phyloP scores from a whole-genome alignment of 192 early-diverging fungal genomes.

The Umbelopsis vinacea region DNA sequence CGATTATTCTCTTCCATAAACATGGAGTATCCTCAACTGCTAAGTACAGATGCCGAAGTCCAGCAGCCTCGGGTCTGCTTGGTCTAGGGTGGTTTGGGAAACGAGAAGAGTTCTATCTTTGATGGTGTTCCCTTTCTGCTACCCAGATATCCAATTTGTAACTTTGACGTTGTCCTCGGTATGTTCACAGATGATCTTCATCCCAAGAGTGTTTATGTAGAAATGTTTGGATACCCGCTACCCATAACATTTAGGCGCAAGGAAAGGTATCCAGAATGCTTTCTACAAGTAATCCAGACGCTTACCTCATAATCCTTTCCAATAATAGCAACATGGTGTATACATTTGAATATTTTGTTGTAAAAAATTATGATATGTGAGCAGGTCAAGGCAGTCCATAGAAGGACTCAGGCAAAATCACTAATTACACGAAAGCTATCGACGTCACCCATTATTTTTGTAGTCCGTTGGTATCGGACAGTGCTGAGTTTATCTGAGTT shows the following conservation, averaged over 20 bases:
- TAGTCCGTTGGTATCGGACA: no score
- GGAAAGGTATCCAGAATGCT: not conserved
- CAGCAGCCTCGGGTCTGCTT: constrained; percentile 19
- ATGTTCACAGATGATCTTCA: constrained; percentile 23
- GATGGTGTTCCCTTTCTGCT: constrained; percentile 9
- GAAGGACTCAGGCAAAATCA: not conserved
- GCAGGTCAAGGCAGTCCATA: not conserved
- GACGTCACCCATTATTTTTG: no score
- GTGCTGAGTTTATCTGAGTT: no score
- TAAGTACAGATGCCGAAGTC: constrained; percentile 16
- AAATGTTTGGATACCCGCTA: constrained; percentile 26
- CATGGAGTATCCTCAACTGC: constrained; percentile 13
- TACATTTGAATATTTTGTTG: constrained; percentile 4
- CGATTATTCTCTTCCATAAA: no score
- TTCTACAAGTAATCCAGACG: not conserved
- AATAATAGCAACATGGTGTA: constrained; percentile 28
- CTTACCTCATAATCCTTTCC: constrained; percentile 11
- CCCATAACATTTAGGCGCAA: not conserved
- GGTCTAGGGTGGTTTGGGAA: constrained; percentile 25
- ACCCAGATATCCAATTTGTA: constrained; percentile 21
- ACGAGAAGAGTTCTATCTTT: constrained; percentile 26
- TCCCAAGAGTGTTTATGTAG: constrained; percentile 16
- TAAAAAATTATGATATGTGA: not conserved
- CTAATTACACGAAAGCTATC: no score
- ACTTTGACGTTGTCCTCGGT: constrained; percentile 22